Base-by-base conservation (phyloP, 2,329 filamentous ascomycete genomes). In the Scleromitrula shiraiana region DNA sequence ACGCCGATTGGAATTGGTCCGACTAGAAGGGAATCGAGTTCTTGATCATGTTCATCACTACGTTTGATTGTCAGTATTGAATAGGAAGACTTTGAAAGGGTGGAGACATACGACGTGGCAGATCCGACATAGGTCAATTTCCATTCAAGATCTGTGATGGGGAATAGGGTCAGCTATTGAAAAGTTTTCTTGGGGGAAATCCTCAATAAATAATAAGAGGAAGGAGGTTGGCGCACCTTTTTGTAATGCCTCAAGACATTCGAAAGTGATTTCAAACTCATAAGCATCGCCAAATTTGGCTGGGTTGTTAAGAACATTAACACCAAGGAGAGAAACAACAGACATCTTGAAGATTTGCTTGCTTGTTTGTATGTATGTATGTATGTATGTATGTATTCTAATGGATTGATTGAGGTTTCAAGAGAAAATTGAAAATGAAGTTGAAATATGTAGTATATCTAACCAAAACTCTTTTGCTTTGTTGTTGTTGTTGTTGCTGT, bases 71-170 rank as follows among this genome's bases (percentile, higher is more conserved):
- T 62, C 53, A 53, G 32, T 30, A 12, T 38, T 19, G 14, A 36
- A 33, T 7, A 15, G 24, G 37, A 12, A 30, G 15, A 22, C 15
- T 12, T 17, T 19, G 19, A 19, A 45, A 19, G 27, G 42, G 48
- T 30, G 45, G 38, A 39, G 58, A 76, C 85, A 74, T 76, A 95
- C 86, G 88, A 95, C 49, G 91, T 97, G 55, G 94, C 93, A 59
- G 93, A 98, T 63, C 93, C 94, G 65, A 98, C 93, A 62, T 98
- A 98, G 67, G 89, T 98, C 62, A 98, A 76, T 71, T 98, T 98
- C 93, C 93, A 98, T 71, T 98, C 93, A 53, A 98, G 82, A 71
- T 98, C 93, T 95, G 62, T 27, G 9, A 22, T 15, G 19, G 9
- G 22, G 1, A 30, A 36, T 44, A 37, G 65, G 56, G 32, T 60